These are phyloP conservation scores for Suillus subluteus DNA, from an alignment of 768 basidiomycete genomes.

Conservation along the genomic window DNA sequence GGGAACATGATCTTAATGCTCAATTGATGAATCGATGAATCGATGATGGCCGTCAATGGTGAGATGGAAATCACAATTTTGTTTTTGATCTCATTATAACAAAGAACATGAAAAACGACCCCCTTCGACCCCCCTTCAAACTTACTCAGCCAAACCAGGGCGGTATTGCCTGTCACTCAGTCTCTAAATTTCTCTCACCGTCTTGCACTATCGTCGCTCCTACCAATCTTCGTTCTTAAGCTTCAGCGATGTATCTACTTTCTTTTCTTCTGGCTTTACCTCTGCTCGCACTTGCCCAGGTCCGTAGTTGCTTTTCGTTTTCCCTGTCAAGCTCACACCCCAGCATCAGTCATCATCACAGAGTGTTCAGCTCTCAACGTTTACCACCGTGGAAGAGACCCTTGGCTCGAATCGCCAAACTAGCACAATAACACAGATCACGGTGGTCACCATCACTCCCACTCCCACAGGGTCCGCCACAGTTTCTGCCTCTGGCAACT, in stretches of 20 bases:
- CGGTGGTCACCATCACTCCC: constrained; percentile 51
- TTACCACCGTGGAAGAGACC: constrained; percentile 22
- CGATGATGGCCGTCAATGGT: not conserved
- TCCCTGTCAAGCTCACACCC: constrained; percentile 12
- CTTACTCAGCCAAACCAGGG: not conserved
- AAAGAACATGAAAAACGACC: constrained; percentile 14
- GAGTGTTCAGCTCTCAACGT: constrained; percentile 44
- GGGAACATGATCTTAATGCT: constrained; percentile 34
- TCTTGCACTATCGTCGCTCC: not conserved
- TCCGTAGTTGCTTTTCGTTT: constrained; percentile 14
- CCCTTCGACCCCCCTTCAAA: constrained; percentile 12
- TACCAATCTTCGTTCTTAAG: not conserved
- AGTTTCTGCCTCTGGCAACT: constrained; percentile 26
- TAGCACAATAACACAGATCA: constrained; percentile 44
- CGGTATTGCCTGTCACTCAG: not conserved
- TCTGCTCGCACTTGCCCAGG: constrained; percentile 35
- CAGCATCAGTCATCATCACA: constrained; percentile 11
- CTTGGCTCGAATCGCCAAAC: constrained; percentile 44
- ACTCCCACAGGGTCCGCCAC: constrained; percentile 25
- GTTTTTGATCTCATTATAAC: not conserved
- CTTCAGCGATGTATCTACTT: constrained; percentile 28
- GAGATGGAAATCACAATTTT: not conserved
- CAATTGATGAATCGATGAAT: not conserved
- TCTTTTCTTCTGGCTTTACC: constrained; percentile 36
- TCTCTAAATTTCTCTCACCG: constrained; percentile 1